phyloP scores from a whole-genome alignment of 78 protist genomes.

The Protostelium mycophagum region DNA sequence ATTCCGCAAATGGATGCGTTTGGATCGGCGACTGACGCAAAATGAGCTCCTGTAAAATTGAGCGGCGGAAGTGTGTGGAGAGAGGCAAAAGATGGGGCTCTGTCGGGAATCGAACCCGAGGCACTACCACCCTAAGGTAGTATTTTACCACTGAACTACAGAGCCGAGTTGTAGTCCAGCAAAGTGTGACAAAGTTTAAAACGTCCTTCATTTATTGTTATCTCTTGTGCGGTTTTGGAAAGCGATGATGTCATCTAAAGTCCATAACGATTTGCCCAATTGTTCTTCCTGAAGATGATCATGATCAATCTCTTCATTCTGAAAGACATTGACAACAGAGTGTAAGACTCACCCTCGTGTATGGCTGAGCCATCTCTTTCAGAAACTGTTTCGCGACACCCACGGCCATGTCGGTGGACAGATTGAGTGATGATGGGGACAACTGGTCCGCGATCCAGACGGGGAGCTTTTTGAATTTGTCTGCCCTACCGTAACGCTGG shows the following conservation, averaged over 20 bases:
- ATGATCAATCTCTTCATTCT: neutral
- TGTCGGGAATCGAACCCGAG: slow-evolving; percentile 2
- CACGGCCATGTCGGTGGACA: slow-evolving; percentile 64
- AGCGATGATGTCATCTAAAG: slow-evolving; percentile 10
- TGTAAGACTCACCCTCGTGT: slow-evolving; percentile 21
- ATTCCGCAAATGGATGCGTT: too few species aligned
- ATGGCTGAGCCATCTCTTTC: slow-evolving; percentile 59
- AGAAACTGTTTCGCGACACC: slow-evolving; percentile 20
- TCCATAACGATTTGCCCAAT: slow-evolving; percentile 57
- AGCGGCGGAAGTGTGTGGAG: too few species aligned
- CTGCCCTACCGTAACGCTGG: slow-evolving; percentile 44
- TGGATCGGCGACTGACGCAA: too few species aligned
- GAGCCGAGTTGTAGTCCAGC: too few species aligned
- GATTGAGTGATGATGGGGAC: slow-evolving; percentile 32
- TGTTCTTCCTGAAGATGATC: slow-evolving; percentile 23
- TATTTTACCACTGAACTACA: neutral
- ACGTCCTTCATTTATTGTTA: neutral
- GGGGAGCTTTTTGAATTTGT: slow-evolving; percentile 61
- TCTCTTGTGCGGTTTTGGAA: neutral
- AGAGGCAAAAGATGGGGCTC: too few species aligned
- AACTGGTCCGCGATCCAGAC: slow-evolving; percentile 50
- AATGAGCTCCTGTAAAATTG: too few species aligned
- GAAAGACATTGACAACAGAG: neutral
- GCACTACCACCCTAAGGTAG: slow-evolving; percentile 2
- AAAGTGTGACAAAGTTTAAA: too few species aligned